Evolutionary conservation across 345 rosid genomes (phyloP).

Genomic region (Toxicodendron radicans): DNA sequence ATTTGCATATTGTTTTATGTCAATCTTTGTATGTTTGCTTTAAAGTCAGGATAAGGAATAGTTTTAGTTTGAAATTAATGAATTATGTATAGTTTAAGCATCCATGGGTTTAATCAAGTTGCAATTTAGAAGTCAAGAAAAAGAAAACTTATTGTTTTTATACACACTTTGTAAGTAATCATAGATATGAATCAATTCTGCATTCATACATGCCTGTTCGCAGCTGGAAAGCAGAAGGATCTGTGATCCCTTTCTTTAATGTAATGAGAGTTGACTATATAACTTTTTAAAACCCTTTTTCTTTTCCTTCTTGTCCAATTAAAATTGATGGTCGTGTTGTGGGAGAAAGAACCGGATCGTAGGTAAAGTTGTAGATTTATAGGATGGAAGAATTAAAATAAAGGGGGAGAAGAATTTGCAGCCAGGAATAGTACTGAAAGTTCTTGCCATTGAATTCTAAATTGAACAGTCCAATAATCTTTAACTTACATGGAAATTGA

Average conservation of each 20-base stretch:
- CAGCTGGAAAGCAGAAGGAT: slow-evolving; percentile 2
- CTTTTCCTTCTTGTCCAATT: background rate
- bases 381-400: background rate
- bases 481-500: background rate
- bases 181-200: background rate
- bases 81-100: background rate
- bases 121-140: background rate
- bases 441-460: background rate
- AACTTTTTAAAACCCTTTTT: background rate
- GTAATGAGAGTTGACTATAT: slow-evolving; percentile 15
- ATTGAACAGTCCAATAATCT: background rate
- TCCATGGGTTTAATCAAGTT: slow-evolving; percentile 15
- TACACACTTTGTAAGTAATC: background rate
- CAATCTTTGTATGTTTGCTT: background rate
- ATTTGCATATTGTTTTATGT: background rate
- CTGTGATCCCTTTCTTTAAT: background rate
- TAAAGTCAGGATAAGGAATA: background rate
- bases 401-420: slow-evolving; percentile 3
- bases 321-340: background rate
- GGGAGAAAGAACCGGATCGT: background rate
- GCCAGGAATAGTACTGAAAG: background rate
- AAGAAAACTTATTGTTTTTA: background rate
- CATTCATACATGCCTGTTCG: background rate
- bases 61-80: slow-evolving; percentile 3
- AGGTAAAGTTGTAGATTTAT: background rate